Percentiles rank a stretch among this genome's conserved stretches.
Evolutionary conservation across 352 stramenopile species (phyloP).

Genomic region (Phytopythium aichiense): DNA sequence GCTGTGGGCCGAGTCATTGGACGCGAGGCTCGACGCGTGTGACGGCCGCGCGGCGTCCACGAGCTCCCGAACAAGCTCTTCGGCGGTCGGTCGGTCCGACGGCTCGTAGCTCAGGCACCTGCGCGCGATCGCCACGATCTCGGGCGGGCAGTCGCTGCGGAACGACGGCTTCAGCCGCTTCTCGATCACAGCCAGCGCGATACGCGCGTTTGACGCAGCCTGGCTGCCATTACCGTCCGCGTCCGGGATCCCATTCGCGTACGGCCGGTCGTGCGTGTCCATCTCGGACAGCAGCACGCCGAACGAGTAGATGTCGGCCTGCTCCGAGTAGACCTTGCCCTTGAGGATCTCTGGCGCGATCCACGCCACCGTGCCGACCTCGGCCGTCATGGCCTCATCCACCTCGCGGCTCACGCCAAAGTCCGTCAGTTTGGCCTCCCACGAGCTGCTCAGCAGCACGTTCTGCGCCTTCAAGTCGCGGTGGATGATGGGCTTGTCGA

Average conservation of each 20-base stretch:
- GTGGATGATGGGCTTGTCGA: conserved; percentile 20
- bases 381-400: conserved; percentile 29
- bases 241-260: conserved; percentile 16
- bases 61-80: conserved; percentile 2
- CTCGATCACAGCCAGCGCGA: conserved; percentile 39
- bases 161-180: conserved; percentile 31
- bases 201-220: conserved; percentile 26
- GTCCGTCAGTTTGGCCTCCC: conserved; percentile 36
- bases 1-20: conserved; percentile 1
- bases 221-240: conserved; percentile 2
- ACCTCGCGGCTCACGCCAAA: conserved; percentile 23
- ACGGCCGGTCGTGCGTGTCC: conserved; percentile 41
- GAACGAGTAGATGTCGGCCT: conserved; percentile 57
- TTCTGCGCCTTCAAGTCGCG: conserved; percentile 53
- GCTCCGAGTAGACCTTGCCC: conserved; percentile 34
- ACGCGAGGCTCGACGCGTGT: background rate
- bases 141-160: conserved; percentile 26
- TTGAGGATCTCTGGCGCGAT: conserved; percentile 52
- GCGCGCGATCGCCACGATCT: conserved; percentile 23
- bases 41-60: background rate
- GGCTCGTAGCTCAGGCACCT: conserved; percentile 6
- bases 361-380: conserved; percentile 48
- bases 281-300: conserved; percentile 45
- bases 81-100: background rate
- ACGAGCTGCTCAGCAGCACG: conserved; percentile 39